Percentiles rank a stretch among this genome's conserved stretches.
phyloP scores from a whole-genome alignment of 768 basidiomycete genomes.

The Chalciporus pseudorubinellus region DNA sequence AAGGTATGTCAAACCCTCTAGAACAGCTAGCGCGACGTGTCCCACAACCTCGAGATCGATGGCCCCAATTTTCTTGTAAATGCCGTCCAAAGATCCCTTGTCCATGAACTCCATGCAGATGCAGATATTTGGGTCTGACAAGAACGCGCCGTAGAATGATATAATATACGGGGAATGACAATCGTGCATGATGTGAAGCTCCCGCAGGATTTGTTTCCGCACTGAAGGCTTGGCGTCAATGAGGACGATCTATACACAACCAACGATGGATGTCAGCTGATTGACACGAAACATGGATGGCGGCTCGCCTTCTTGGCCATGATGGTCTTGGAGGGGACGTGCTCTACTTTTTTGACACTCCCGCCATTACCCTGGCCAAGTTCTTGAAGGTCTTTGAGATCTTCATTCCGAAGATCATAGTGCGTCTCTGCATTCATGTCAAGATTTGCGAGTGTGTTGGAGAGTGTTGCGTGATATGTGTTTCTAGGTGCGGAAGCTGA shows the following conservation, averaged over 20 bases:
- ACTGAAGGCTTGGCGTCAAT: conserved; percentile 97
- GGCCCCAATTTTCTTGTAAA: conserved; percentile 94
- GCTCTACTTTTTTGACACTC: conserved; percentile 94
- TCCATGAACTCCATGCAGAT: conserved; percentile 98
- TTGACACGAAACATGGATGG: neutral
- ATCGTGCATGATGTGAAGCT: conserved; percentile 99
- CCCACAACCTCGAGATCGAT: conserved; percentile 92
- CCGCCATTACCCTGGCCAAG: conserved; percentile 96
- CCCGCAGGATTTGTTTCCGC: conserved; percentile 95
- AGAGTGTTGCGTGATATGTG: conserved; percentile 76
- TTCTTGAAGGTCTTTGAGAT: conserved; percentile 86
- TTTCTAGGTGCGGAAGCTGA: conserved; percentile 57
- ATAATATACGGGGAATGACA: conserved; percentile 93
- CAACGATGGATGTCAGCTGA: neutral
- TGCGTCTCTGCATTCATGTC: conserved; percentile 86
- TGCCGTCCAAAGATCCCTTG: conserved; percentile 89
- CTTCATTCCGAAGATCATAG: conserved; percentile 82
- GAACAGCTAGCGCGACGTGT: conserved; percentile 90
- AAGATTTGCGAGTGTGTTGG: conserved; percentile 80
- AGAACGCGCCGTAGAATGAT: conserved; percentile 95
- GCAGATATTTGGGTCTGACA: conserved; percentile 97
- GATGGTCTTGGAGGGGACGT: conserved; percentile 82
- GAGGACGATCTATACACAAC: conserved; percentile 70
- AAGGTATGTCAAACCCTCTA: conserved; percentile 93
- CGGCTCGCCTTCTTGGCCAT: conserved; percentile 95